Percentiles rank a stretch among this genome's conserved stretches.
Evolutionary conservation across 78 protist species (phyloP).

Genomic region (Dictyostelium capitatum): DNA sequence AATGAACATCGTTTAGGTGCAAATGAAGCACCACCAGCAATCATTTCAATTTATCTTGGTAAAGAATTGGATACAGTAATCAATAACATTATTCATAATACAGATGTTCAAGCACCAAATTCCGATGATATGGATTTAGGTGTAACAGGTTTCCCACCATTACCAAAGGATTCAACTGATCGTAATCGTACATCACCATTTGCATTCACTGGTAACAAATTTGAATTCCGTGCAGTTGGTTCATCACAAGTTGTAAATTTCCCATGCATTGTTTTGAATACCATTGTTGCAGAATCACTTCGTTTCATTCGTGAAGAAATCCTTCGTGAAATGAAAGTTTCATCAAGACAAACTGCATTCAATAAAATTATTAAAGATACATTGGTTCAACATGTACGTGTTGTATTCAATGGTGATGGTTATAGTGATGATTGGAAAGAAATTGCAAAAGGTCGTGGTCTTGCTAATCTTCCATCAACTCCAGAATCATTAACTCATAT

Average conservation of each 20-base stretch:
- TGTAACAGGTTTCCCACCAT: conserved; percentile 78
- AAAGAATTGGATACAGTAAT: conserved; percentile 63
- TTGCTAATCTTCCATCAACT: conserved; percentile 72
- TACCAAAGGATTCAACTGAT: conserved; percentile 88
- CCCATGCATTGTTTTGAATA: conserved; percentile 84
- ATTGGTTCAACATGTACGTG: conserved; percentile 80
- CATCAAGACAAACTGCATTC: conserved; percentile 35
- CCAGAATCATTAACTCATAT: conserved; percentile 82
- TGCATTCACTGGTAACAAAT: conserved; percentile 94
- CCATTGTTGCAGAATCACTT: conserved; percentile 83
- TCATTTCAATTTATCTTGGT: conserved; percentile 96
- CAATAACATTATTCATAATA: conserved; percentile 7
- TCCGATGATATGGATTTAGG: conserved; percentile 82
- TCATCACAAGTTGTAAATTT: conserved; percentile 83
- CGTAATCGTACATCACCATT: conserved; percentile 98
- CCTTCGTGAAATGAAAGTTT: conserved; percentile 1
- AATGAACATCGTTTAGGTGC: conserved; percentile 97
- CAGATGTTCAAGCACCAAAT: background rate
- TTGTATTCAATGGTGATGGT: conserved; percentile 94
- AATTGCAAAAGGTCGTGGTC: conserved; percentile 86
- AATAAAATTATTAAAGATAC: conserved; percentile 79
- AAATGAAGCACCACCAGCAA: conserved; percentile 97
- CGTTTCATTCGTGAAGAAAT: conserved; percentile 68
- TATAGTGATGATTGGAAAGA: conserved; percentile 90
- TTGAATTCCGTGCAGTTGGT: conserved; percentile 96